Evolutionary conservation across 345 rosid genomes (phyloP).

Genomic region (Moringa oleifera): DNA sequence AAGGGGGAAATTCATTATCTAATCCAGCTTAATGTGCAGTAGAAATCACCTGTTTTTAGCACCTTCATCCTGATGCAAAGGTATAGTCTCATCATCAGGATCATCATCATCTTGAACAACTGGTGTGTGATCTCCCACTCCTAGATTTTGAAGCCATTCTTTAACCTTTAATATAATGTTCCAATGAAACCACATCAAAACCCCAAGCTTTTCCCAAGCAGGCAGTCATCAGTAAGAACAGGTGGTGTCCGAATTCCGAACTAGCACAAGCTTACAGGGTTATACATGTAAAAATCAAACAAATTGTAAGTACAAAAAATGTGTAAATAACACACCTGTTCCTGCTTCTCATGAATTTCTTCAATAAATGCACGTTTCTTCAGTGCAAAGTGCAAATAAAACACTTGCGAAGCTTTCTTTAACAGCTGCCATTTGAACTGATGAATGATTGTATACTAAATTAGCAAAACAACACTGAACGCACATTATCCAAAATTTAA

Average conservation of each 20-base stretch:
- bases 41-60: constrained; percentile 64
- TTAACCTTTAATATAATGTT: constrained; percentile 75
- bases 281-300: background rate
- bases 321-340: constrained; percentile 56
- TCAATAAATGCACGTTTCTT: constrained; percentile 87
- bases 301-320: background rate
- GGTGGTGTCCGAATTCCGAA: background rate
- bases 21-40: background rate
- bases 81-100: constrained; percentile 64
- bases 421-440: constrained; percentile 90
- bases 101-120: constrained; percentile 78
- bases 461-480: background rate
- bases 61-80: constrained; percentile 69
- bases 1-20: background rate
- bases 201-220: constrained; percentile 21
- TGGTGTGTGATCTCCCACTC: constrained; percentile 78
- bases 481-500: too few relatives aligned
- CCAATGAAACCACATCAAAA: constrained; percentile 45
- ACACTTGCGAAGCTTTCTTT: constrained; percentile 89
- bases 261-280: background rate
- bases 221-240: background rate
- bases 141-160: constrained; percentile 99
- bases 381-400: constrained; percentile 85
- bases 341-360: constrained; percentile 98
- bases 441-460: constrained; percentile 4